phyloP scores from a whole-genome alignment of 129 eudicot genomes.

The Pulicaria dysenterica region DNA sequence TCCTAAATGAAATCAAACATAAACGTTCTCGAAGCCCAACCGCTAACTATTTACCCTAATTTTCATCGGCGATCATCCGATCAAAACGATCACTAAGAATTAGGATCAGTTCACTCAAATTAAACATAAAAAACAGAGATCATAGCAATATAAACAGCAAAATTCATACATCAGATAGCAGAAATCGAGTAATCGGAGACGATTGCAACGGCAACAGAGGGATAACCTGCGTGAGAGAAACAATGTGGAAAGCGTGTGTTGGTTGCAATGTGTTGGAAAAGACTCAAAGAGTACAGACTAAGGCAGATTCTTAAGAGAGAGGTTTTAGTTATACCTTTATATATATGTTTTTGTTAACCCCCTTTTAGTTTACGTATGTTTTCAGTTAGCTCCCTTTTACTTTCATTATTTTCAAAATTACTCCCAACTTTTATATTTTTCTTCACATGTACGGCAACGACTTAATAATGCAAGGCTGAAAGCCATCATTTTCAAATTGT shows the following conservation, averaged over 20 bases:
- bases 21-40: background rate
- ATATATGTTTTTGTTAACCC: background rate
- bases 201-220: slow-evolving; percentile 22
- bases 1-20: background rate
- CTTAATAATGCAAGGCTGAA: too few relatives aligned
- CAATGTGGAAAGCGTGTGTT: slow-evolving; percentile 25
- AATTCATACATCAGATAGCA: background rate
- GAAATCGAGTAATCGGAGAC: slow-evolving; percentile 26
- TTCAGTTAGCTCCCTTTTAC: too few relatives aligned
- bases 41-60: slow-evolving; percentile 19
- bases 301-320: slow-evolving; percentile 12
- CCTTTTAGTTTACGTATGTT: slow-evolving; percentile 7
- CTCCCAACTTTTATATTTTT: too few relatives aligned
- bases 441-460: too few relatives aligned
- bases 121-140: background rate
- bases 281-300: background rate
- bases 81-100: slow-evolving; percentile 18
- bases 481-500: too few relatives aligned
- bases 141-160: background rate
- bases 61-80: background rate
- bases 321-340: slow-evolving; percentile 7
- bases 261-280: slow-evolving; percentile 20
- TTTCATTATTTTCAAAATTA: too few relatives aligned
- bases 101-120: slow-evolving; percentile 9
- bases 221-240: slow-evolving; percentile 32